A percentile compares a stretch with the other conserved stretches of the same genome.
Conservation (phyloP, 2,329 filamentous ascomycete genomes). For the Clonostachys rosea region DNA sequence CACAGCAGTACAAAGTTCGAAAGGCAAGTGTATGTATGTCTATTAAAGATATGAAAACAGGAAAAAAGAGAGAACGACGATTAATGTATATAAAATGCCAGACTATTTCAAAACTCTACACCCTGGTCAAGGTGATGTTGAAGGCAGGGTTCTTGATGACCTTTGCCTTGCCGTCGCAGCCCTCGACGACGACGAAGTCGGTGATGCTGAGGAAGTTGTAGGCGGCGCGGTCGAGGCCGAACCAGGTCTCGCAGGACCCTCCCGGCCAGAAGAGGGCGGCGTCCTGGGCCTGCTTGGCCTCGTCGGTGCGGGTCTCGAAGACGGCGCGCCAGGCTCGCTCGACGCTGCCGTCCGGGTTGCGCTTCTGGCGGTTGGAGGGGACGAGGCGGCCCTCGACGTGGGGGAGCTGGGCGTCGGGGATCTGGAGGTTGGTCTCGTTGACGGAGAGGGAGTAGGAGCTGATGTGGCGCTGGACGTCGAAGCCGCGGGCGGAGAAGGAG, state of each 20-base stretch:
- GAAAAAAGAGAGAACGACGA: too few relatives aligned
- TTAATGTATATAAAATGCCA: too few relatives aligned
- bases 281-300: slow-evolving; percentile 10
- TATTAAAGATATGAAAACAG: too few relatives aligned
- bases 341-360: slow-evolving; percentile 1
- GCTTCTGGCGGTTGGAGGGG: slow-evolving; percentile 14
- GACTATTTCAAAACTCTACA: slow-evolving; percentile 1
- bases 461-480: slow-evolving; percentile 30
- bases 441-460: slow-evolving; percentile 13
- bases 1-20: too few relatives aligned
- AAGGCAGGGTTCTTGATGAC: slow-evolving; percentile 15
- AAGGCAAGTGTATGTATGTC: too few relatives aligned
- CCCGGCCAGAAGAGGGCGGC: slow-evolving; percentile 16
- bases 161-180: slow-evolving; percentile 4
- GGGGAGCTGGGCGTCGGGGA: not conserved
- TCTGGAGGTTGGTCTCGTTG: slow-evolving; percentile 2
- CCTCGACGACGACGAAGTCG: slow-evolving; percentile 17
- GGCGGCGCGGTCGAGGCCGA: slow-evolving; percentile 19
- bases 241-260: slow-evolving; percentile 22
- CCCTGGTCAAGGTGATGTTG: slow-evolving; percentile 17
- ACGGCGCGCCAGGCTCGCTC: slow-evolving; percentile 24
- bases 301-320: slow-evolving; percentile 12
- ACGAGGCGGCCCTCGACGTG: slow-evolving; percentile 18
- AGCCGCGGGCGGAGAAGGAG: slow-evolving; percentile 30
- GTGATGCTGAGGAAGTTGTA: slow-evolving; percentile 23